Conservation (phyloP, 352 stramenopile genomes). For the Globisporangium canariense region DNA sequence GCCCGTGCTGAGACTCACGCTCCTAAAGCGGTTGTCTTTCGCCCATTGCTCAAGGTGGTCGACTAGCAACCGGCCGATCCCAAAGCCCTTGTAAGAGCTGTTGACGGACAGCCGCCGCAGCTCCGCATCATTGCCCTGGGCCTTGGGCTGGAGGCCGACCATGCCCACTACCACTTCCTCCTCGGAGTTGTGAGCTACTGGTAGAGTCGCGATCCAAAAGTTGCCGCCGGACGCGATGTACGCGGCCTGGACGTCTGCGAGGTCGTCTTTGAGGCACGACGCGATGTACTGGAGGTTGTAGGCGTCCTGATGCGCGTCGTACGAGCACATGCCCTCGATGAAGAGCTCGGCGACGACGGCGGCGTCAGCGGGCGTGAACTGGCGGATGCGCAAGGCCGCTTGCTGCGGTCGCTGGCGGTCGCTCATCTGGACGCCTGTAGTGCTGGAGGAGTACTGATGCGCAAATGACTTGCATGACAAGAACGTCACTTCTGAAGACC, state of each 20-base stretch:
- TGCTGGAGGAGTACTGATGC: background rate
- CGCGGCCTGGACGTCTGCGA: slow-evolving; percentile 26
- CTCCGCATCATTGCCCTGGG: slow-evolving; percentile 2
- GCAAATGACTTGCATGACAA: background rate
- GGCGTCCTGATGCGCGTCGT: slow-evolving; percentile 25
- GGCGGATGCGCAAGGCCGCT: slow-evolving; percentile 8
- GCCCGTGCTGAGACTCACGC: slow-evolving; percentile 16
- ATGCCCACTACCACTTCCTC: slow-evolving; percentile 16
- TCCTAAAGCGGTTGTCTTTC: background rate
- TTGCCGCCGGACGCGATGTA: slow-evolving; percentile 27
- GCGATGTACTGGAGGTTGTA: slow-evolving; percentile 27
- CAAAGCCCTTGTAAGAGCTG: background rate
- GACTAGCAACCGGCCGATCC: slow-evolving; percentile 15
- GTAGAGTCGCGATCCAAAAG: slow-evolving; percentile 31
- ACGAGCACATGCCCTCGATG: slow-evolving; percentile 27
- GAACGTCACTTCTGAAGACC: background rate
- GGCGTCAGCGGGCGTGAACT: slow-evolving; percentile 6
- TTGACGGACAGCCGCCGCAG: slow-evolving; percentile 16
- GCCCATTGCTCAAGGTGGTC: slow-evolving; percentile 16
- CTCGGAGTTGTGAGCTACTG: background rate
- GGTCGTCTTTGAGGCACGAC: slow-evolving; percentile 24
- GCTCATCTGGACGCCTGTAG: background rate
- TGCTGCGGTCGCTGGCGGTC: background rate
- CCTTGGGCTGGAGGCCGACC: slow-evolving; percentile 9
- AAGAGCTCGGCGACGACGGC: slow-evolving; percentile 22